Evolutionary conservation across 2,329 filamentous ascomycete species (phyloP).

Genomic region (Ceratocystis eucalypticola): DNA sequence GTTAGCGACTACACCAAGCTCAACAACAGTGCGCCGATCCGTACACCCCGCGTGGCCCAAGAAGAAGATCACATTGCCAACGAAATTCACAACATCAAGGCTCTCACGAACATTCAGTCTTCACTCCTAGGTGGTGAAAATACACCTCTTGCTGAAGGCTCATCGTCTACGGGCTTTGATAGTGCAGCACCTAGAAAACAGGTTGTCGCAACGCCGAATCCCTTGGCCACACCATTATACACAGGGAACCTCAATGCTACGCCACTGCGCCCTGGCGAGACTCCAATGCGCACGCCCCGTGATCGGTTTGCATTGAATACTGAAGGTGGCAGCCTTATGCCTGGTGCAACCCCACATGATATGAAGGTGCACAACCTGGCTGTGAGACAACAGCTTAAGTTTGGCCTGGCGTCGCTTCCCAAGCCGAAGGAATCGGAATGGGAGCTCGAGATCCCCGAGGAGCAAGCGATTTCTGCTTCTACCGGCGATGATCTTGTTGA

Average conservation of each 20-base stretch:
- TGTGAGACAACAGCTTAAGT: constrained; percentile 53
- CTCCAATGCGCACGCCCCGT: constrained; percentile 74
- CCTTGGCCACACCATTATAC: constrained; percentile 78
- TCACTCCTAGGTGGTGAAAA: constrained; percentile 90
- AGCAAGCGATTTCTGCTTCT: constrained; percentile 46
- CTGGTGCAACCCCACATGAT: constrained; percentile 59
- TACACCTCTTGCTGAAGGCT: constrained; percentile 69
- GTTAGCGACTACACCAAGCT: constrained; percentile 77
- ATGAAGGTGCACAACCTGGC: constrained; percentile 57
- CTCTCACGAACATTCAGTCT: constrained; percentile 85
- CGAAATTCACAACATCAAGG: constrained; percentile 85
- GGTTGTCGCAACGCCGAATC: constrained; percentile 80
- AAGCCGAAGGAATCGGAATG: constrained; percentile 89
- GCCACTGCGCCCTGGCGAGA: constrained; percentile 56
- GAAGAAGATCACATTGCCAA: constrained; percentile 95
- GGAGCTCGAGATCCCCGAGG: constrained; percentile 84
- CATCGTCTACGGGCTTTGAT: constrained; percentile 75
- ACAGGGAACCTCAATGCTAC: constrained; percentile 49
- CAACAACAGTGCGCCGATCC: constrained; percentile 71
- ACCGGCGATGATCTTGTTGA: constrained; percentile 40
- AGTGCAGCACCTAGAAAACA: constrained; percentile 70
- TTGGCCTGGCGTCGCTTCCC: constrained; percentile 67
- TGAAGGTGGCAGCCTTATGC: constrained; percentile 52
- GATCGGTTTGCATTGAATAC: constrained; percentile 77
- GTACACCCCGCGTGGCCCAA: constrained; percentile 78